phyloP scores from a whole-genome alignment of 1,284 basidiomycete species.

The Ganoderma meredithae region DNA sequence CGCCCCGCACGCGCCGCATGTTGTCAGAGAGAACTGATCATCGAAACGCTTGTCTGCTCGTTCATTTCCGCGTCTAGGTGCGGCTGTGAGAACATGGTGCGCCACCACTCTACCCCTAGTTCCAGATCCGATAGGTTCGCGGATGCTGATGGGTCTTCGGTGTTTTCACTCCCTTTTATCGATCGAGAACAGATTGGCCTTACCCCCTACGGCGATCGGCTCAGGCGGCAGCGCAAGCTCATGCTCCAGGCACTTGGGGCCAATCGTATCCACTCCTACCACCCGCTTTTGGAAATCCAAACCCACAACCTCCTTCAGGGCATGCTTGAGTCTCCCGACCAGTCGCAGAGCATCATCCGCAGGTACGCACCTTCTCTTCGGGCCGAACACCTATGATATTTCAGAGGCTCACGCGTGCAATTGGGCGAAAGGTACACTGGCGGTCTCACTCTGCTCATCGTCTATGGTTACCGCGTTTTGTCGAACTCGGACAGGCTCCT shows the following conservation, averaged over 20 bases:
- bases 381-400: neutral
- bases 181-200: constrained; percentile 60
- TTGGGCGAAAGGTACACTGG: constrained; percentile 57
- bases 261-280: constrained; percentile 59
- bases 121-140: neutral
- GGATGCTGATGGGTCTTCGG: constrained; percentile 2
- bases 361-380: constrained; percentile 28
- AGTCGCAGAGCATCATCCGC: constrained; percentile 41
- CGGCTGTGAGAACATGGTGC: constrained; percentile 74
- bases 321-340: constrained; percentile 41
- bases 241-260: constrained; percentile 68
- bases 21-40: constrained; percentile 10
- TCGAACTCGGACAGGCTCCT: constrained; percentile 64
- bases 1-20: constrained; percentile 12
- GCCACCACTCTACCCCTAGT: constrained; percentile 19
- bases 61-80: constrained; percentile 47
- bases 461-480: constrained; percentile 69
- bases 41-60: constrained; percentile 24
- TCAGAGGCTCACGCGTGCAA: neutral
- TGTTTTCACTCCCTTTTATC: constrained; percentile 2
- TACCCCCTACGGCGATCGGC: constrained; percentile 67
- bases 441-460: constrained; percentile 63
- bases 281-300: constrained; percentile 63
- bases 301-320: constrained; percentile 46
- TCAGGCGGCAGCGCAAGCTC: constrained; percentile 69